These are phyloP conservation scores for Saccharomycopsis lassenensis DNA, from an alignment of 805 yeast species.

Conservation along the genomic window DNA sequence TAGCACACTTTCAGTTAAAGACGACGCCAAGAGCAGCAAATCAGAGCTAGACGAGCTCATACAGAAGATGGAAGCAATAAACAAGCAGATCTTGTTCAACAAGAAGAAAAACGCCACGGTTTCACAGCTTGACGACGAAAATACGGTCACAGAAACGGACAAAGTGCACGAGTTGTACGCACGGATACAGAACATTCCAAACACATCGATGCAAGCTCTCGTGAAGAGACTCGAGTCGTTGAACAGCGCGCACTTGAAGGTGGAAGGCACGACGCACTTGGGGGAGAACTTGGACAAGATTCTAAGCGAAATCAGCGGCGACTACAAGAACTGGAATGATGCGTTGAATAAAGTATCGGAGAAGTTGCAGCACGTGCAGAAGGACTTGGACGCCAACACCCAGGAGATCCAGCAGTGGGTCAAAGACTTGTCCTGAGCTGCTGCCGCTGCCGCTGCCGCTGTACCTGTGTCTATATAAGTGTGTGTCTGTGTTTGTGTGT, in stretches of 20 bases:
- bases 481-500: no score
- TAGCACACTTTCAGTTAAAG: no score
- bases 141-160: background rate
- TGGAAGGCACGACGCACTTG: conserved; percentile 7
- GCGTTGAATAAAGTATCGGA: conserved; percentile 3
- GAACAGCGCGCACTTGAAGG: conserved; percentile 13
- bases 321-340: conserved; percentile 11
- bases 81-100: conserved; percentile 14
- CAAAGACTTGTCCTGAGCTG: no score
- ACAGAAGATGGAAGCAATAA: conserved; percentile 14
- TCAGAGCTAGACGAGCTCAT: conserved; percentile 4
- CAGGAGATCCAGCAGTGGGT: conserved; percentile 9
- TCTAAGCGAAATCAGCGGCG: conserved; percentile 2
- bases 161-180: background rate
- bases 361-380: conserved; percentile 6
- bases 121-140: conserved; percentile 1
- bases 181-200: background rate
- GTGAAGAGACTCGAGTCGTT: conserved; percentile 13
- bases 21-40: no score
- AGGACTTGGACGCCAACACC: conserved; percentile 5
- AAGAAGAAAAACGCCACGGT: conserved; percentile 16
- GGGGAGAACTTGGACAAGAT: conserved; percentile 7
- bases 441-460: no score
- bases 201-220: no score
- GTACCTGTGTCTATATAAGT: no score